Base-by-base conservation (phyloP, 139 green algal genomes). In the Dunaliella primolecta region DNA sequence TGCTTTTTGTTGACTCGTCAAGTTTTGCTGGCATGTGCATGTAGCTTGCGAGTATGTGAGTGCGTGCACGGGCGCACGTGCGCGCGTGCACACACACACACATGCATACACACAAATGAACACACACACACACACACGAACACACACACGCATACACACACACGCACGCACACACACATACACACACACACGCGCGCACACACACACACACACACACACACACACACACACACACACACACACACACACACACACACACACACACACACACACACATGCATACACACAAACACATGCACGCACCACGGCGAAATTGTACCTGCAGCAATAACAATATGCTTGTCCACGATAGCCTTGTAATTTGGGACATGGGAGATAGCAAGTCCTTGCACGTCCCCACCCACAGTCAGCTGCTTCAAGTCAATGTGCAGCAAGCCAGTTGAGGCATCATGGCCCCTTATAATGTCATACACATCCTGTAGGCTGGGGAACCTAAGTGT, bases 61-160 rank as follows among this genome's bases (percentile, higher is more conserved):
- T 64, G 46, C 15, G 64, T 94, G 94, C 81, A 97, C 97, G 91
- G 97, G 46, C 15, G 46, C 15, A 15, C 15, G 46, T 64, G 46
- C 15, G 46, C 15, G 46, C 46, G 15, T 64, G 46, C 46, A 64
- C 15, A 64, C 46, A 64, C 46, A 64, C 46, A 64, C 46, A 64
- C 46, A 64, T 15, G 15, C 46, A 64, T 15, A 64, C 46, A 64
- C 46, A 64, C 46, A 64, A 7, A 64, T 15, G 15, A 7, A 64
- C 46, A 64, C 46, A 64, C 46, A 64, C 46, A 25, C 46, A 25
- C 15, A 64, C 46, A 64, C 15, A 64, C 46, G 15, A 64, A 15
- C 46, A 64, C 15, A 15, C 46, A 64, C 15, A 15, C 46, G 15
- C 46, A 64, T 15, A 25, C 15, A 15, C 46, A 64, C 46, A 64